A percentile compares a stretch with the other conserved stretches of the same genome.
phyloP scores from a whole-genome alignment of 192 early-diverging fungal species.

The Chytriomyces sp. region DNA sequence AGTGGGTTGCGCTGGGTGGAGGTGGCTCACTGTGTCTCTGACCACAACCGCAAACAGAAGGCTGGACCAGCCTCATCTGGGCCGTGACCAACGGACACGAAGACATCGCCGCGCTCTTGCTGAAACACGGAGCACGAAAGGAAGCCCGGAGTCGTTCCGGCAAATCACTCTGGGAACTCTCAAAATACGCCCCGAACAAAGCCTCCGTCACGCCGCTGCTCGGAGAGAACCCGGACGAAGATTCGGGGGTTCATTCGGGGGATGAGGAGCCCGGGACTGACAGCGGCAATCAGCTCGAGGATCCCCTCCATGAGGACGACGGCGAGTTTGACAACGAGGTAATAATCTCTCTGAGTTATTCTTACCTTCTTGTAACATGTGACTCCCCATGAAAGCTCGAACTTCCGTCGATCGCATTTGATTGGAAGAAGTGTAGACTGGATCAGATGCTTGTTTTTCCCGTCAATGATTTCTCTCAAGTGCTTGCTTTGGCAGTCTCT shows the following conservation, averaged over 20 bases:
- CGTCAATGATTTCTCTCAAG: constrained; percentile 66
- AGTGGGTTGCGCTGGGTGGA: constrained; percentile 54
- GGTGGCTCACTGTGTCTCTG: neutral
- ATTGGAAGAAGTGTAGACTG: constrained; percentile 79
- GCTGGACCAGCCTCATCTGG: constrained; percentile 96
- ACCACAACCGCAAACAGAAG: constrained; percentile 37
- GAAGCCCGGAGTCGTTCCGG: constrained; percentile 26
- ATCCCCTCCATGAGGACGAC: constrained; percentile 23
- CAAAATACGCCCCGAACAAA: neutral
- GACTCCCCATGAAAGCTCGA: neutral
- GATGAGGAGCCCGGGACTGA: constrained; percentile 13
- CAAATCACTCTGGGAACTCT: constrained; percentile 37
- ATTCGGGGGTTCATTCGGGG: constrained; percentile 1
- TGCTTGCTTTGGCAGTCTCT: constrained; percentile 73
- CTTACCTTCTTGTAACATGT: neutral
- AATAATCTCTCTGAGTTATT: neutral
- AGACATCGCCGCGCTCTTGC: constrained; percentile 69
- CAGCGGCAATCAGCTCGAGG: constrained; percentile 1
- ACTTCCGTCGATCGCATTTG: constrained; percentile 44
- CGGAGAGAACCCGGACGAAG: neutral
- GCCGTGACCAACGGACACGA: constrained; percentile 85
- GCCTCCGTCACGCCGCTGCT: neutral
- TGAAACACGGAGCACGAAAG: constrained; percentile 75
- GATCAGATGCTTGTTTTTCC: constrained; percentile 98
- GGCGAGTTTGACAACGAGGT: neutral